Evolutionary conservation across 306 rosid genomes (phyloP).

Genomic region (Vachellia pachyceras): DNA sequence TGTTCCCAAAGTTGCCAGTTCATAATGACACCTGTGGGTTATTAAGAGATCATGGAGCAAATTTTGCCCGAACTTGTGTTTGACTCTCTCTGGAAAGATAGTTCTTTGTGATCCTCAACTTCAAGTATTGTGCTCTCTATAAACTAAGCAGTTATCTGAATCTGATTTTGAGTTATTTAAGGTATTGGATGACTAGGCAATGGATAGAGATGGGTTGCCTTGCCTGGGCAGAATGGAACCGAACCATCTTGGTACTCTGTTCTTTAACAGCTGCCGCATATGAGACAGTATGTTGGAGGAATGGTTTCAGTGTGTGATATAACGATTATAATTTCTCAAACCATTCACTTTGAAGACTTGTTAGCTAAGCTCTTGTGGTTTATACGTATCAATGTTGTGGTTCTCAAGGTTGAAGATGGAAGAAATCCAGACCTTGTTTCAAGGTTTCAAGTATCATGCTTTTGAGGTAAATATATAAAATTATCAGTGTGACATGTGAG

Average conservation of each 20-base stretch:
- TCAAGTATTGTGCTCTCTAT: background rate
- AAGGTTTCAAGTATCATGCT: background rate
- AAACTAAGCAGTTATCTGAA: background rate
- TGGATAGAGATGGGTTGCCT: background rate
- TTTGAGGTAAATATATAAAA: background rate
- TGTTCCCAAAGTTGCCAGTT: background rate
- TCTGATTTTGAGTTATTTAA: background rate
- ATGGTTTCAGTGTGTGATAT: background rate
- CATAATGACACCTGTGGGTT: background rate
- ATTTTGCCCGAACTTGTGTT: background rate
- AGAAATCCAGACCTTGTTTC: slow-evolving; percentile 2
- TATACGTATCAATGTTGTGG: background rate
- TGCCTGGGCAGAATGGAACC: background rate
- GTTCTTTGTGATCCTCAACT: background rate
- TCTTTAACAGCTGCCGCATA: background rate
- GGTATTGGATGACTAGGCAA: background rate
- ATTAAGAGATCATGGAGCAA: background rate
- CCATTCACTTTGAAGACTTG: background rate
- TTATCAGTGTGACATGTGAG: background rate
- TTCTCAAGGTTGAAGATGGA: background rate
- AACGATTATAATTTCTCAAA: background rate
- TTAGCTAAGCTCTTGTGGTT: background rate
- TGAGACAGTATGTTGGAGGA: background rate
- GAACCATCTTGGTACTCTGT: background rate
- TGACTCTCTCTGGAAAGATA: background rate